Evolutionary conservation across 192 early-diverging fungal genomes (phyloP).

Genomic region (Paraglomus brasilianum): DNA sequence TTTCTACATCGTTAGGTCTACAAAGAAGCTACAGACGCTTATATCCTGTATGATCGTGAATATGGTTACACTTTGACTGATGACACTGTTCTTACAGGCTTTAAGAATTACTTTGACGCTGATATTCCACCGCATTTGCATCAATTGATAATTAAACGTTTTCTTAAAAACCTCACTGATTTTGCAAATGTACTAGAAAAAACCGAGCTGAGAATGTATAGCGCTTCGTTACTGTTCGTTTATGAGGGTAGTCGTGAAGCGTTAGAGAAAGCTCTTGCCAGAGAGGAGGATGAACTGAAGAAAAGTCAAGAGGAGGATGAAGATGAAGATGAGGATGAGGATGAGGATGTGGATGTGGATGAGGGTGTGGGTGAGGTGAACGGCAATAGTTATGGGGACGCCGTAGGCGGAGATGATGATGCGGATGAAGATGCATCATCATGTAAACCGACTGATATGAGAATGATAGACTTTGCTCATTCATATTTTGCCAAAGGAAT

Average conservation of each 20-base stretch:
- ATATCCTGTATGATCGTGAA: slow-evolving; percentile 45
- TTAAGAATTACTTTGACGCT: slow-evolving; percentile 64
- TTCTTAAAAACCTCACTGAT: slow-evolving; percentile 60
- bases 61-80: slow-evolving; percentile 56
- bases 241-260: slow-evolving; percentile 70
- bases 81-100: slow-evolving; percentile 54
- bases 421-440: slow-evolving; percentile 38
- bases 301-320: slow-evolving; percentile 26
- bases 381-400: slow-evolving; percentile 16
- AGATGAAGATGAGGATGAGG: slow-evolving; percentile 5
- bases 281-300: slow-evolving; percentile 35
- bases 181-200: slow-evolving; percentile 52
- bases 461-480: slow-evolving; percentile 91
- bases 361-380: not conserved
- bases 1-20: slow-evolving; percentile 48
- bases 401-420: slow-evolving; percentile 35
- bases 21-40: slow-evolving; percentile 41
- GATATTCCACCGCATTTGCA: slow-evolving; percentile 50
- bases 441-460: slow-evolving; percentile 60
- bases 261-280: slow-evolving; percentile 49
- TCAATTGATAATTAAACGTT: slow-evolving; percentile 56
- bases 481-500: slow-evolving; percentile 61
- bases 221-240: slow-evolving; percentile 74
- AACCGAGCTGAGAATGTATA: slow-evolving; percentile 63
- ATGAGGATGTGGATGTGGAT: no score